These are phyloP conservation scores for Saksenaea oblongispora DNA, from an alignment of 371 early-diverging fungal genomes.

Conservation along the genomic window DNA sequence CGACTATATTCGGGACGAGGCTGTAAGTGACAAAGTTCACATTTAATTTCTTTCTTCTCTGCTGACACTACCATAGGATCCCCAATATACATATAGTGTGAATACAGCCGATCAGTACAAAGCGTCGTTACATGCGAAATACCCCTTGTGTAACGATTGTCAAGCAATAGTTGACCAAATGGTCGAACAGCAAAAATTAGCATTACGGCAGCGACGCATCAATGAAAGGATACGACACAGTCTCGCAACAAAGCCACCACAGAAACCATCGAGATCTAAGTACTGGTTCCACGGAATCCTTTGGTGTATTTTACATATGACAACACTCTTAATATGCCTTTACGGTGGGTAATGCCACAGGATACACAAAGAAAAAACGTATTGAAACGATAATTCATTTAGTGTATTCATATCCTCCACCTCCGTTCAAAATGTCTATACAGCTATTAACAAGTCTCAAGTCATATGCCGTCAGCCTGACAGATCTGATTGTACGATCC, in stretches of 20 bases:
- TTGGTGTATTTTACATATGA: slow-evolving; percentile 8
- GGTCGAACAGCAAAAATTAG: slow-evolving; percentile 12
- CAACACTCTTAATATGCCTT: slow-evolving; percentile 6
- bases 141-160: slow-evolving; percentile 25
- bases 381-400: not conserved
- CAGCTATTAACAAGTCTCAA: not conserved
- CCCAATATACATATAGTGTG: slow-evolving; percentile 11
- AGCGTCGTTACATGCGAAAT: slow-evolving; percentile 16
- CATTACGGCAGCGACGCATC: slow-evolving; percentile 13
- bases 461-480: not conserved
- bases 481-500: not conserved
- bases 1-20: slow-evolving; percentile 25
- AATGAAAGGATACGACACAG: slow-evolving; percentile 15
- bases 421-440: not conserved
- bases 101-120: slow-evolving; percentile 17
- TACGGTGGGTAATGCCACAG: slow-evolving; percentile 4
- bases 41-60: not conserved
- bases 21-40: not conserved
- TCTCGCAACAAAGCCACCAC: slow-evolving; percentile 10
- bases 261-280: slow-evolving; percentile 5
- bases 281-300: slow-evolving; percentile 2
- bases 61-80: slow-evolving; percentile 12
- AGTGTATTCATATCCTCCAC: not conserved
- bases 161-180: slow-evolving; percentile 14
- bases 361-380: not conserved